Evolutionary conservation across 805 yeast species (phyloP).

Genomic region (Jamesozyma spencerorum): DNA sequence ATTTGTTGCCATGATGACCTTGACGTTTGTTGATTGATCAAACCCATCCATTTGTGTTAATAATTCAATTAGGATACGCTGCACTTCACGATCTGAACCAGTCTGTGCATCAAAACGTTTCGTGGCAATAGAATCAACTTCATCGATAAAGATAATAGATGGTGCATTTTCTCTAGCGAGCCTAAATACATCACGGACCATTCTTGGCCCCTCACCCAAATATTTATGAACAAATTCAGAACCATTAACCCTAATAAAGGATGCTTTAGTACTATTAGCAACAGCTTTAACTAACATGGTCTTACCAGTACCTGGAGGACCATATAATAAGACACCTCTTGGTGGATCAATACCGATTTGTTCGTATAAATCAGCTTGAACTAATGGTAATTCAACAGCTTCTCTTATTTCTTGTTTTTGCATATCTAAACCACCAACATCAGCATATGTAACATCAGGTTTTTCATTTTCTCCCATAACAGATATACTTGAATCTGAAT

Average conservation of each 20-base stretch:
- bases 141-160: slow-evolving; percentile 93
- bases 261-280: slow-evolving; percentile 91
- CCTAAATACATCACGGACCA: slow-evolving; percentile 97
- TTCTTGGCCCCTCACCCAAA: slow-evolving; percentile 98
- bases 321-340: slow-evolving; percentile 91
- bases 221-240: slow-evolving; percentile 97
- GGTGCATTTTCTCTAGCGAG: slow-evolving; percentile 97
- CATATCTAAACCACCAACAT: slow-evolving; percentile 98
- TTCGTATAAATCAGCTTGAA: slow-evolving; percentile 90
- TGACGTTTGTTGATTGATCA: slow-evolving; percentile 89
- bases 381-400: slow-evolving; percentile 93
- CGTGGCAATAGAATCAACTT: slow-evolving; percentile 97
- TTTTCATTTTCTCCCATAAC: slow-evolving; percentile 91
- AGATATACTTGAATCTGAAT: slow-evolving; percentile 93
- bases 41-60: slow-evolving; percentile 99
- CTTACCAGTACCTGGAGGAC: slow-evolving; percentile 99
- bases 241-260: slow-evolving; percentile 94
- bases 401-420: slow-evolving; percentile 98
- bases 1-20: slow-evolving; percentile 98
- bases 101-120: slow-evolving; percentile 99
- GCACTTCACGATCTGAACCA: slow-evolving; percentile 99
- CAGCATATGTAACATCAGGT: slow-evolving; percentile 89
- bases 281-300: slow-evolving; percentile 99
- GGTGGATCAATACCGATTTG: slow-evolving; percentile 99
- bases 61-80: slow-evolving; percentile 89